Evolutionary conservation across 2,329 filamentous ascomycete genomes (phyloP).

Genomic region (Calcarisporium arbuscula): DNA sequence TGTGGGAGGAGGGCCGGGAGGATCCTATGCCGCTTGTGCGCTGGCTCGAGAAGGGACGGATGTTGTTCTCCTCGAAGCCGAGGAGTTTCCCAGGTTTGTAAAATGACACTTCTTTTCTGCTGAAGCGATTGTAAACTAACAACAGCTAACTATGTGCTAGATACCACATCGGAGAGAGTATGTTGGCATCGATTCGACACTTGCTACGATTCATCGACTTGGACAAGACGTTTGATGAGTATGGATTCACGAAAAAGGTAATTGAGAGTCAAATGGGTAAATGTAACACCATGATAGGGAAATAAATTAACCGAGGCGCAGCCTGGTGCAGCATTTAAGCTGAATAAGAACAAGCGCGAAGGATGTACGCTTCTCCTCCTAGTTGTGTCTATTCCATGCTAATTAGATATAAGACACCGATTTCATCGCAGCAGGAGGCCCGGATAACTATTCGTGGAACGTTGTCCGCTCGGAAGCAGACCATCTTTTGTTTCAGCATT

Average conservation of each 20-base stretch:
- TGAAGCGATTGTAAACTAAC: too few species aligned
- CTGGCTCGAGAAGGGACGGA: conserved; percentile 40
- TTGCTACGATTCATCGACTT: conserved; percentile 37
- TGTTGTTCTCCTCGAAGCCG: conserved; percentile 36
- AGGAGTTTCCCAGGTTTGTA: conserved; percentile 31
- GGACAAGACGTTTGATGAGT: conserved; percentile 27
- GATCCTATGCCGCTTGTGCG: conserved; percentile 36
- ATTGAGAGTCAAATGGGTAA: neutral
- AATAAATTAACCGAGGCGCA: too few species aligned
- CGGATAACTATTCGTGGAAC: conserved; percentile 34
- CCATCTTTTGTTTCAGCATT: conserved; percentile 35
- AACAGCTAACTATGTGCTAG: too few species aligned
- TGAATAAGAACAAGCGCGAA: conserved; percentile 23
- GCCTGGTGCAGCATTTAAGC: conserved; percentile 30
- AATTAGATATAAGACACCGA: conserved; percentile 27
- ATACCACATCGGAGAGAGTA: conserved; percentile 30
- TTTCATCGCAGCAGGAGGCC: conserved; percentile 31
- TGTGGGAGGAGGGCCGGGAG: conserved; percentile 37
- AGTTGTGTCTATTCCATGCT: too few species aligned
- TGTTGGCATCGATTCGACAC: conserved; percentile 30
- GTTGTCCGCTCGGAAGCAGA: conserved; percentile 39
- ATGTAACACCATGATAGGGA: neutral
- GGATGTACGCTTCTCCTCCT: conserved; percentile 20
- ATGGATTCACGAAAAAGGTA: conserved; percentile 35
- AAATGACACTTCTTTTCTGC: too few species aligned